Conservation (phyloP, 2,329 filamentous ascomycete genomes). For the Neofusicoccum sp. region DNA sequence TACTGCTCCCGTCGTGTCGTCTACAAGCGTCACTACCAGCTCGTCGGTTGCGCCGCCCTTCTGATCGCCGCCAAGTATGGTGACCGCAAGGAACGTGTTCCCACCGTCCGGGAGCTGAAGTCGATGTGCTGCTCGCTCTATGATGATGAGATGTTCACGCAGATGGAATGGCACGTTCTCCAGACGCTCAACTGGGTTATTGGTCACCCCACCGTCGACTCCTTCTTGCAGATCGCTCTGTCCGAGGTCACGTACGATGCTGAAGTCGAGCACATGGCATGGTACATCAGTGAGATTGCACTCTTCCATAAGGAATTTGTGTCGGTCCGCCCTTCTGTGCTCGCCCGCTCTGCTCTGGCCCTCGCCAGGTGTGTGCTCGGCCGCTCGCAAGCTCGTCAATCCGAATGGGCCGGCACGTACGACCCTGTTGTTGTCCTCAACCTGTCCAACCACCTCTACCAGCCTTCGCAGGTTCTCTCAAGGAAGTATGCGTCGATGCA, state of each 20-base stretch:
- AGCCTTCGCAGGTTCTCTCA: conserved; percentile 65
- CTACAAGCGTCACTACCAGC: conserved; percentile 98
- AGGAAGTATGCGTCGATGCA: conserved; percentile 68
- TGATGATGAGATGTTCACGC: conserved; percentile 98
- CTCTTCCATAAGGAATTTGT: conserved; percentile 97
- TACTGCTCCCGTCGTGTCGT: conserved; percentile 98
- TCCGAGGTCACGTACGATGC: conserved; percentile 72
- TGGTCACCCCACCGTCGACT: conserved; percentile 92
- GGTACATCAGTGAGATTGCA: conserved; percentile 92
- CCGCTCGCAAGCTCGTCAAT: conserved; percentile 71
- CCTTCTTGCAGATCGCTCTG: conserved; percentile 84
- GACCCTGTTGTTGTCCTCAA: conserved; percentile 66
- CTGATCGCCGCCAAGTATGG: conserved; percentile 98
- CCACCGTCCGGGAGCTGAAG: conserved; percentile 93
- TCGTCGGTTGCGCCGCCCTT: conserved; percentile 92
- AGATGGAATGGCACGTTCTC: conserved; percentile 99
- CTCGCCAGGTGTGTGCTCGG: conserved; percentile 83
- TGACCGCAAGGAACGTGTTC: conserved; percentile 98
- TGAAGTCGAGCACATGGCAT: conserved; percentile 90
- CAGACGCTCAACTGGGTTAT: conserved; percentile 96
- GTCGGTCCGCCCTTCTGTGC: conserved; percentile 82
- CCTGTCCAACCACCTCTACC: conserved; percentile 63
- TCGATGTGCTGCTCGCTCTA: conserved; percentile 99
- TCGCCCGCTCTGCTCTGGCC: conserved; percentile 83
- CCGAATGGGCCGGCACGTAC: conserved; percentile 70